phyloP scores from a whole-genome alignment of 2,329 filamentous ascomycete species.

The Calonectria naviculata region DNA sequence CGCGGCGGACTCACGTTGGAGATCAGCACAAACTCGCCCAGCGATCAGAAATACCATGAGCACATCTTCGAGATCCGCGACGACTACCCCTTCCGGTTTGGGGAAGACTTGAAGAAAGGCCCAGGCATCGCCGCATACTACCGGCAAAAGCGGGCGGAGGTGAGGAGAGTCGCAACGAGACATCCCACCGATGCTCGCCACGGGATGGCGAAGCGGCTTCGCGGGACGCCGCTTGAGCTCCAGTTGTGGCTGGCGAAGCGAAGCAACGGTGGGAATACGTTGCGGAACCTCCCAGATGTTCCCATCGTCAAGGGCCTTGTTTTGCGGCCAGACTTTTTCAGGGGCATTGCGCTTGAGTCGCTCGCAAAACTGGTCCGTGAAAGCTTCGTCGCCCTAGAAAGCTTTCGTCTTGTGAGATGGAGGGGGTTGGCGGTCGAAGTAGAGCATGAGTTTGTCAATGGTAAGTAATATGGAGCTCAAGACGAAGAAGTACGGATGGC shows the following conservation, averaged over 20 bases:
- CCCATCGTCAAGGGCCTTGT: slow-evolving; percentile 17
- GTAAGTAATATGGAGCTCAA: background rate
- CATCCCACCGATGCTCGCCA: too few species aligned
- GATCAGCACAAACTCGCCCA: too few species aligned
- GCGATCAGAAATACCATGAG: background rate
- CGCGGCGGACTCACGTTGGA: too few species aligned
- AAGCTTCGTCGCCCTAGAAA: slow-evolving; percentile 13
- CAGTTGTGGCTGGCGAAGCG: background rate
- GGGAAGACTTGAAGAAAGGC: background rate
- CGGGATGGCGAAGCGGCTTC: background rate
- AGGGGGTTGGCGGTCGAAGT: background rate
- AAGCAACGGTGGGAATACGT: too few species aligned
- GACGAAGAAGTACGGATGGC: too few species aligned
- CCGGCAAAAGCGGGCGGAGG: background rate
- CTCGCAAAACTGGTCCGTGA: slow-evolving; percentile 16
- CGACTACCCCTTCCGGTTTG: slow-evolving; percentile 11
- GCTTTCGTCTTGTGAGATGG: slow-evolving; percentile 13
- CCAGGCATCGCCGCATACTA: background rate
- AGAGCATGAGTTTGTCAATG: background rate
- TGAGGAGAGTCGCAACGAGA: background rate
- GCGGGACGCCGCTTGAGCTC: slow-evolving; percentile 16
- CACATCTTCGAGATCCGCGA: background rate
- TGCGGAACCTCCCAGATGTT: background rate
- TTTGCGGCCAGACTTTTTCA: background rate
- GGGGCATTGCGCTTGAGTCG: background rate